Evolutionary conservation across 495 filamentous ascomycete species (phyloP).

Genomic region (Aspergillus funiculosus): DNA sequence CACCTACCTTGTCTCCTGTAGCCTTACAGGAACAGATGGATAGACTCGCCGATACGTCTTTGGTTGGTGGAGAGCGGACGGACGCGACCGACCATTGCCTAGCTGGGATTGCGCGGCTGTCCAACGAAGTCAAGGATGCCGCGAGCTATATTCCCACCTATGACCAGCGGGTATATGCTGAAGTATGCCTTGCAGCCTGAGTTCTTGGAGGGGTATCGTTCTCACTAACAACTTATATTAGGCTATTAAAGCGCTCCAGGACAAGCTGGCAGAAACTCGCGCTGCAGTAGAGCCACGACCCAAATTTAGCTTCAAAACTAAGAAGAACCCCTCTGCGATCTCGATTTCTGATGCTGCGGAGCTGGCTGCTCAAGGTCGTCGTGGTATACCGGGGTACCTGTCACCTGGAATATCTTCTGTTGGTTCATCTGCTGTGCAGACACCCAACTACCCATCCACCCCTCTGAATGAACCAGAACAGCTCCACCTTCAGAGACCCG

Average conservation of each 20-base stretch:
- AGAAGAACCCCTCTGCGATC: conserved; percentile 52
- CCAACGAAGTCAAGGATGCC: conserved; percentile 62
- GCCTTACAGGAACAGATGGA: conserved; percentile 59
- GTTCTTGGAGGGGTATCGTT: neutral
- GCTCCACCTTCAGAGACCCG: conserved; percentile 29
- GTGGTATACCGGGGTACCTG: conserved; percentile 36
- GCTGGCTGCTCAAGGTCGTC: conserved; percentile 44
- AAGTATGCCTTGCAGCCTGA: conserved; percentile 40
- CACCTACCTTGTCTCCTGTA: conserved; percentile 22
- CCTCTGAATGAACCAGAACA: conserved; percentile 45
- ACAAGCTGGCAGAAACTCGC: conserved; percentile 56
- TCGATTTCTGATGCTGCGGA: conserved; percentile 52
- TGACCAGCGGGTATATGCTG: conserved; percentile 68
- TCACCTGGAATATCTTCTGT: conserved; percentile 41
- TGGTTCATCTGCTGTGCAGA: conserved; percentile 46
- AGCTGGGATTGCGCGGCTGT: conserved; percentile 59
- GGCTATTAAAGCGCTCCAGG: conserved; percentile 63
- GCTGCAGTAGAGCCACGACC: conserved; percentile 54
- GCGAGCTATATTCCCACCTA: conserved; percentile 66
- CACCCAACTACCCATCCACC: conserved; percentile 47
- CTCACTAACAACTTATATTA: conserved; percentile 23
- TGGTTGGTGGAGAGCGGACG: conserved; percentile 52
- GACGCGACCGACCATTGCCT: conserved; percentile 65
- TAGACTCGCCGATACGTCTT: conserved; percentile 43
- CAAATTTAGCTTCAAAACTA: conserved; percentile 70